Conservation (phyloP, 768 basidiomycete species). For the Termitomyces sp. region DNA sequence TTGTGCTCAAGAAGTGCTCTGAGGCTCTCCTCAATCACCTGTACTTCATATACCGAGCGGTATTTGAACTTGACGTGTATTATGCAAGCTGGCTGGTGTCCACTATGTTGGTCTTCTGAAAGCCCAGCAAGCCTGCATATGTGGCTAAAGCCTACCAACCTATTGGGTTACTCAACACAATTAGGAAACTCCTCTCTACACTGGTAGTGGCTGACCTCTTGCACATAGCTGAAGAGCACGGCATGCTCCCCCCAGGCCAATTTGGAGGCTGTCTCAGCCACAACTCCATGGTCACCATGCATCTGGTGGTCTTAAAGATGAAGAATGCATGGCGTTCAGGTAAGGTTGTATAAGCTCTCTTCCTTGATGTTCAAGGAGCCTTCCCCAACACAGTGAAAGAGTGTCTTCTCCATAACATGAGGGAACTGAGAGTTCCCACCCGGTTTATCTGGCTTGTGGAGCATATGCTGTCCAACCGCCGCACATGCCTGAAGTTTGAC, state of each 20-base stretch:
- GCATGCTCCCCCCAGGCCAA: too few species aligned
- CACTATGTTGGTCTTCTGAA: conserved; percentile 25
- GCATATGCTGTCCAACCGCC: too few species aligned
- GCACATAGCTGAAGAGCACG: not conserved
- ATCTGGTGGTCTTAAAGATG: too few species aligned
- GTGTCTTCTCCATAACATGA: conserved; percentile 25
- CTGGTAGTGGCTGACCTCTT: conserved; percentile 23
- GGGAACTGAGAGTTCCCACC: conserved; percentile 17
- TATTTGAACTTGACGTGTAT: conserved; percentile 22
- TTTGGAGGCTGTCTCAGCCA: conserved; percentile 32
- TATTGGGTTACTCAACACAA: too few species aligned
- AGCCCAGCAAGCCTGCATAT: conserved; percentile 34
- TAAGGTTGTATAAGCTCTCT: conserved; percentile 34
- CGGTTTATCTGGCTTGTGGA: too few species aligned
- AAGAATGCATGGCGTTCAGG: too few species aligned
- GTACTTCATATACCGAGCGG: conserved; percentile 20
- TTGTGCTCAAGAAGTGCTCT: conserved; percentile 14
- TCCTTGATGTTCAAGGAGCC: conserved; percentile 40
- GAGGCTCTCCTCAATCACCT: conserved; percentile 12
- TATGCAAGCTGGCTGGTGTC: conserved; percentile 24
- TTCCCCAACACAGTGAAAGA: conserved; percentile 35
- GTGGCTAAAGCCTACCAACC: too few species aligned
- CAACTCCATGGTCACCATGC: conserved; percentile 32
- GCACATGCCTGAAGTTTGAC: too few species aligned
- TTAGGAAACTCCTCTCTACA: too few species aligned